Evolutionary conservation across 371 early-diverging fungal species (phyloP).

Genomic region (Capniomyces stellatus): DNA sequence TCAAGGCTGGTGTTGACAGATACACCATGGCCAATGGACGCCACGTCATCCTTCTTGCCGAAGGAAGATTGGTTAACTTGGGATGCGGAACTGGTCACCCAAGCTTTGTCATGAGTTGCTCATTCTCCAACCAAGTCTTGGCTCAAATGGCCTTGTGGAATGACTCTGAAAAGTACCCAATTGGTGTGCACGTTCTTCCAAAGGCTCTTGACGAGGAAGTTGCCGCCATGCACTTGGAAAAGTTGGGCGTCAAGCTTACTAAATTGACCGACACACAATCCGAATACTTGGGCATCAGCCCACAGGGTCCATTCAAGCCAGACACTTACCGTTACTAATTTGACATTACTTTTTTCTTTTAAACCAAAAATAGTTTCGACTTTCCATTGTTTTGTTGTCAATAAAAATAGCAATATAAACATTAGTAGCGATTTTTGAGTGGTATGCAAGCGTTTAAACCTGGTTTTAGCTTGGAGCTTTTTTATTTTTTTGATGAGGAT

Average conservation of each 20-base stretch:
- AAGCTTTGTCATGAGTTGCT: slow-evolving; percentile 97
- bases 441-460: too few relatives aligned
- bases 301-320: slow-evolving; percentile 92
- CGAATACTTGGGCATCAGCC: slow-evolving; percentile 70
- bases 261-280: slow-evolving; percentile 50
- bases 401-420: too few relatives aligned
- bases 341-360: neutral
- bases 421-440: too few relatives aligned
- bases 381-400: too few relatives aligned
- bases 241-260: slow-evolving; percentile 88
- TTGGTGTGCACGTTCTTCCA: slow-evolving; percentile 97
- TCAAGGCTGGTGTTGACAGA: slow-evolving; percentile 98
- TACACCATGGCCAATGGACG: slow-evolving; percentile 81
- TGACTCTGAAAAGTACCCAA: slow-evolving; percentile 61
- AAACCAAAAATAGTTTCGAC: too few relatives aligned
- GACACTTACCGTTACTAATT: slow-evolving; percentile 76
- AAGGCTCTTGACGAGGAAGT: slow-evolving; percentile 99
- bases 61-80: slow-evolving; percentile 98
- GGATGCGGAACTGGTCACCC: slow-evolving; percentile 99
- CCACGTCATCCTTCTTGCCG: slow-evolving; percentile 92
- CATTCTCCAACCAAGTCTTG: slow-evolving; percentile 96
- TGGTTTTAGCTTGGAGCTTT: too few relatives aligned
- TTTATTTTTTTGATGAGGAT: too few relatives aligned
- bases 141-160: slow-evolving; percentile 98
- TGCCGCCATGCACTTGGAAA: slow-evolving; percentile 85